Evolutionary conservation across 306 rosid genomes (phyloP).

Genomic region (Castanea crenata): DNA sequence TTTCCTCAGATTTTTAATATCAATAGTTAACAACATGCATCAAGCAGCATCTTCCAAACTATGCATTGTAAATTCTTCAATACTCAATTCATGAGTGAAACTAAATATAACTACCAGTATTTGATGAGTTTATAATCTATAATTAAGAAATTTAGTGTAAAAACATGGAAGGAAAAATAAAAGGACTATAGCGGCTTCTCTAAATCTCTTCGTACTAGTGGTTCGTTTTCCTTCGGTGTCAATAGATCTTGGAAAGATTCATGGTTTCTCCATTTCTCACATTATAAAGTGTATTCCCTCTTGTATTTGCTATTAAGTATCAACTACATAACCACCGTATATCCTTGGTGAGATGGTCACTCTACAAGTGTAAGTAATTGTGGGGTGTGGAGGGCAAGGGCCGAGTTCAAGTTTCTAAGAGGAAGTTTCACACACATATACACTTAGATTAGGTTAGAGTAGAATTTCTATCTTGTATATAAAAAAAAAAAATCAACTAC

Average conservation of each 20-base stretch:
- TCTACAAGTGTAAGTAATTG: no score
- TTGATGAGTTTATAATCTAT: background rate
- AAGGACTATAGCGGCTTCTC: background rate
- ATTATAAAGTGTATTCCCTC: no score
- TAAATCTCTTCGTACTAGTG: background rate
- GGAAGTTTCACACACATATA: no score
- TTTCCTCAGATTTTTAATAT: no score
- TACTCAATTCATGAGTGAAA: background rate
- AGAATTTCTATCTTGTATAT: no score
- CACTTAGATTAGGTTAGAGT: no score
- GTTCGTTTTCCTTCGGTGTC: background rate
- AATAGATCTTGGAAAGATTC: background rate
- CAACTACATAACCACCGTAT: background rate
- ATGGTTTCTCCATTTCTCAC: background rate
- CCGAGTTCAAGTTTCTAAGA: no score
- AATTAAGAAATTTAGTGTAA: background rate
- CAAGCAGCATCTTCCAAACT: background rate
- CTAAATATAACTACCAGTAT: background rate
- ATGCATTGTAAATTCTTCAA: background rate
- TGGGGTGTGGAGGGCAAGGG: fast-evolving
- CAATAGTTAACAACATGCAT: no score
- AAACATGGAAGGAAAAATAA: no score
- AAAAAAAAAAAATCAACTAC: no score
- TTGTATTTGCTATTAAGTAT: background rate
- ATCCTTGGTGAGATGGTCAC: fast-evolving